Base-by-base conservation (phyloP, 2,329 filamentous ascomycete species). In the Thielaviopsis ethacetica region DNA sequence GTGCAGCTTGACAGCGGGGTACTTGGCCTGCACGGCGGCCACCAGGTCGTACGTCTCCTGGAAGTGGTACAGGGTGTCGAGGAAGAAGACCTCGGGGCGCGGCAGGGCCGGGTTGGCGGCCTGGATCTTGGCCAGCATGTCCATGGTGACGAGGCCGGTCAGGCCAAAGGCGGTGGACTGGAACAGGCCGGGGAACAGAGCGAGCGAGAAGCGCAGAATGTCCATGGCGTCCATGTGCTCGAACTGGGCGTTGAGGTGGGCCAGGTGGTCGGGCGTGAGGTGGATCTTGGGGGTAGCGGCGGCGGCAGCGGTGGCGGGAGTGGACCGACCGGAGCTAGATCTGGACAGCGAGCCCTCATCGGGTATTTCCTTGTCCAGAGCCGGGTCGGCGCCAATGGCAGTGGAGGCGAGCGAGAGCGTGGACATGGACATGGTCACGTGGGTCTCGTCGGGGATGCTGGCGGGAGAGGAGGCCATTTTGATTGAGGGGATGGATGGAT, bases 181-280 rank as follows among this genome's bases (percentile, higher is more conserved):
- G 74, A 82, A 96, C 52, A 97, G 82, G 69, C 86, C 86, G 67
- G 93, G 93, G 66, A 98, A 85, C 66, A 91, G 86, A 66, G 87
- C 84, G 69, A 91, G 86, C 77, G 85, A 89, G 86, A 95, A 96
- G 73, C 84, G 85, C 62, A 98, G 81, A 66, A 97, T 86, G 64
- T 96, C 91, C 79, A 91, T 78, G 62, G 93, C 88, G 68, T 91
- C 83, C 71, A 97, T 86, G 68, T 84, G 81, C 71, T 93, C 87
- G 65, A 98, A 76, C 72, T 95, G 89, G 63, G 83, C 74, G 77
- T 98, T 98, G 70, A 98, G 79, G 72, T 91, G 91, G 67, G 88
- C 85, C 65, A 97, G 77, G 71, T 98, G 91, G 63, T 85, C 81
- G 70, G 86, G 86, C 64, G 88, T 91, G 75, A 98, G 89, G 71